A percentile compares a stretch with the other conserved stretches of the same genome.
phyloP scores from a whole-genome alignment of 2,329 filamentous ascomycete species.

The Penicillium sp. region DNA sequence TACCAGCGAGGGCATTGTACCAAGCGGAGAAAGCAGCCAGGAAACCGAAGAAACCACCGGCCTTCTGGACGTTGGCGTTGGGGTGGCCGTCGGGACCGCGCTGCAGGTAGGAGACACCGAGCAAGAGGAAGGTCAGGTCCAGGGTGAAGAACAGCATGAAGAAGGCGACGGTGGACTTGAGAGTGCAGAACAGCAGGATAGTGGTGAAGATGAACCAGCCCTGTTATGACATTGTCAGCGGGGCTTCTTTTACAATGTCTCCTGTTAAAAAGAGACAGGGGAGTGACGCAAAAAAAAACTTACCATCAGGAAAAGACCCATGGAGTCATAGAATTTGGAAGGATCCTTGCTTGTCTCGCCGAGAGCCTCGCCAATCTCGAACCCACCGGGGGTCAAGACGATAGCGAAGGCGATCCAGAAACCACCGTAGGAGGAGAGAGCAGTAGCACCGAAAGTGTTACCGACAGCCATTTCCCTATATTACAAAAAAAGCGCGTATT shows the following conservation, averaged over 20 bases:
- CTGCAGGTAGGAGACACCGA: conserved; percentile 63
- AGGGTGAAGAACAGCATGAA: conserved; percentile 74
- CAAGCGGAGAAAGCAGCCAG: conserved; percentile 77
- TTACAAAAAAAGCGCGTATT: background rate
- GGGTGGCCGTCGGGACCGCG: conserved; percentile 45
- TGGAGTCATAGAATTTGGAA: conserved; percentile 52
- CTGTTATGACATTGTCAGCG: conserved; percentile 26
- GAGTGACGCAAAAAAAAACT: conserved; percentile 15
- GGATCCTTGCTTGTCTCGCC: conserved; percentile 33
- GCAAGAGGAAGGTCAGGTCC: conserved; percentile 71
- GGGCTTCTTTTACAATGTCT: background rate
- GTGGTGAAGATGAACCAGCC: conserved; percentile 86
- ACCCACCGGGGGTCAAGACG: conserved; percentile 66
- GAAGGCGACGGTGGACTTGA: conserved; percentile 75
- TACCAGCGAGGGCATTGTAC: conserved; percentile 83
- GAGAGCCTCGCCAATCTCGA: conserved; percentile 54
- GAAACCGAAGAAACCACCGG: conserved; percentile 77
- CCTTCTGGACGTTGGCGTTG: conserved; percentile 57
- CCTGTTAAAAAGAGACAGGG: too few relatives aligned
- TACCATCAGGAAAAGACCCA: conserved; percentile 71
- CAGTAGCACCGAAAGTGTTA: conserved; percentile 82
- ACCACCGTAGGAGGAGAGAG: conserved; percentile 75
- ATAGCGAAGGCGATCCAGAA: conserved; percentile 79
- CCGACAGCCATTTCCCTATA: conserved; percentile 79
- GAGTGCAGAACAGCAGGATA: conserved; percentile 68